phyloP scores from a whole-genome alignment of 2,329 filamentous ascomycete species.

The Daldinia eschscholtzii region DNA sequence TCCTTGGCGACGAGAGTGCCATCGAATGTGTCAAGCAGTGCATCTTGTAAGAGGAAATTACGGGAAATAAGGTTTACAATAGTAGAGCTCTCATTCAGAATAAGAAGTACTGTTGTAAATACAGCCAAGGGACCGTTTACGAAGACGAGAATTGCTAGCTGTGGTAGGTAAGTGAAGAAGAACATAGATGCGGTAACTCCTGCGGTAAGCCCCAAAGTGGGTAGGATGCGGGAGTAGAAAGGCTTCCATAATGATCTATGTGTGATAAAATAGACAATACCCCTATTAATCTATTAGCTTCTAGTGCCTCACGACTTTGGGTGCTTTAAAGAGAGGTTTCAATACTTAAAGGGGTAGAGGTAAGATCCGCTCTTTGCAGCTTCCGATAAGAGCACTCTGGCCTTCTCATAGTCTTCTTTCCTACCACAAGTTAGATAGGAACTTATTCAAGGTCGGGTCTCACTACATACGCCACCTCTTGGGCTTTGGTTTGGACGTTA shows the following conservation, averaged over 20 bases:
- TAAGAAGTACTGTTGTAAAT: constrained; percentile 77
- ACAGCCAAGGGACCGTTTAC: constrained; percentile 86
- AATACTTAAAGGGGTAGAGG: constrained; percentile 82
- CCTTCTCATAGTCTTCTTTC: constrained; percentile 78
- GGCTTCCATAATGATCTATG: constrained; percentile 71
- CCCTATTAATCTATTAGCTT: constrained; percentile 50
- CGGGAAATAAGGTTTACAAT: constrained; percentile 70
- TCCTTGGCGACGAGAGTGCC: constrained; percentile 70
- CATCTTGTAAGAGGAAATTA: constrained; percentile 83
- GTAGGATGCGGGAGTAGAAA: constrained; percentile 65
- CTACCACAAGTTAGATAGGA: constrained; percentile 55
- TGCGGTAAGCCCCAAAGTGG: constrained; percentile 77
- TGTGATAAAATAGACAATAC: constrained; percentile 70
- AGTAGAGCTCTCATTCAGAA: constrained; percentile 72
- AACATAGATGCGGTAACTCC: constrained; percentile 86
- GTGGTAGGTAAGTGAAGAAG: constrained; percentile 85
- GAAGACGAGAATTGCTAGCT: constrained; percentile 84
- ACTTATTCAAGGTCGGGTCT: constrained; percentile 9
- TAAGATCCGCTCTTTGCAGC: constrained; percentile 83
- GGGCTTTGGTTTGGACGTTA: constrained; percentile 60
- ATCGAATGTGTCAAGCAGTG: constrained; percentile 90
- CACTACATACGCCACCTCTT: constrained; percentile 64
- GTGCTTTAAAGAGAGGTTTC: not conserved
- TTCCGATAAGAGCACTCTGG: constrained; percentile 72
- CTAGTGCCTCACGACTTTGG: not conserved